Evolutionary conservation across 2,329 filamentous ascomycete genomes (phyloP).

Genomic region (Periconia sp.): DNA sequence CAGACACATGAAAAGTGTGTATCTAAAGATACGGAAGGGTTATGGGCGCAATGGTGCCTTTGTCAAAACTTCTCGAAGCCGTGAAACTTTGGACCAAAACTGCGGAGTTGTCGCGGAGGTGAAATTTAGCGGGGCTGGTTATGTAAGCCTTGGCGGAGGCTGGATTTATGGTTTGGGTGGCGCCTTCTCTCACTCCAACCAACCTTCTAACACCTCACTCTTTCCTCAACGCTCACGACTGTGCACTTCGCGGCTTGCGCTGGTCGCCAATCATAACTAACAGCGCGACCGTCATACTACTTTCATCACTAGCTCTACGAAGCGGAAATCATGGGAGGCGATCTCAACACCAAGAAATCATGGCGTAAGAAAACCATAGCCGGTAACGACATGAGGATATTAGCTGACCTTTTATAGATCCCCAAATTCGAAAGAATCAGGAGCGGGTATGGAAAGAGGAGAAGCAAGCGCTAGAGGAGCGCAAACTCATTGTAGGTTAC

Average conservation of each 20-base stretch:
- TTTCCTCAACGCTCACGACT: background rate
- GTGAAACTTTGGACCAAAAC: too few species aligned
- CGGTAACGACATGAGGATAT: too few species aligned
- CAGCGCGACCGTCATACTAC: too few species aligned
- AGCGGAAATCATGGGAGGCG: conserved; percentile 77
- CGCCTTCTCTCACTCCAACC: background rate
- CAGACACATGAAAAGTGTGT: background rate
- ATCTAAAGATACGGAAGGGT: background rate
- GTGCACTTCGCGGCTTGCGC: too few species aligned
- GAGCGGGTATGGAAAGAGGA: conserved; percentile 89
- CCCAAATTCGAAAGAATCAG: conserved; percentile 88
- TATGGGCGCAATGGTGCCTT: background rate
- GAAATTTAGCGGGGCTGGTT: conserved; percentile 29
- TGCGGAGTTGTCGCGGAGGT: conserved; percentile 23
- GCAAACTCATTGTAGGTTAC: conserved; percentile 91
- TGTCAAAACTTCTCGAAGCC: conserved; percentile 1
- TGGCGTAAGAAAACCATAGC: too few species aligned
- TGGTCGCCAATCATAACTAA: too few species aligned
- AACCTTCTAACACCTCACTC: background rate
- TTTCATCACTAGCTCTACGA: conserved; percentile 12
- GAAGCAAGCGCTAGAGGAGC: conserved; percentile 89
- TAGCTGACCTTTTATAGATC: too few species aligned
- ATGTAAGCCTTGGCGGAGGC: conserved; percentile 11
- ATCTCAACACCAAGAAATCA: conserved; percentile 90
- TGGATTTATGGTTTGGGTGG: conserved; percentile 7